phyloP scores from a whole-genome alignment of 2,329 filamentous ascomycete species.

The Trichoderma atroviride region DNA sequence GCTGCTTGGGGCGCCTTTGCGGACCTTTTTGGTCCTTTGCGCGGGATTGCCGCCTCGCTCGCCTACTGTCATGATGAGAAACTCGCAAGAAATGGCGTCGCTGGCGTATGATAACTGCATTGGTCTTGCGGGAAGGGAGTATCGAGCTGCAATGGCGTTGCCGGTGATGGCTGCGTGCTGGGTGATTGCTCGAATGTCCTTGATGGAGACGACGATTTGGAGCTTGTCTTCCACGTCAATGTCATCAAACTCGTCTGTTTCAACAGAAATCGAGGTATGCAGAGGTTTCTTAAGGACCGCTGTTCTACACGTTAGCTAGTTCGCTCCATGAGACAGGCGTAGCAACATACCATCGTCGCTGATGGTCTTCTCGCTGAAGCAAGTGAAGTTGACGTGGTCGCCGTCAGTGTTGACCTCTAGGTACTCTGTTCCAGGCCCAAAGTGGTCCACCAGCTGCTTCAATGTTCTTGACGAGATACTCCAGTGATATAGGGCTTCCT shows the following conservation, averaged over 20 bases:
- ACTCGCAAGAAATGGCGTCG: constrained; percentile 72
- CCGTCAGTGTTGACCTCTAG: constrained; percentile 76
- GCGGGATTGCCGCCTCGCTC: constrained; percentile 57
- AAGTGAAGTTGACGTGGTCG: constrained; percentile 75
- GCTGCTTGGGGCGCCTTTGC: constrained; percentile 43
- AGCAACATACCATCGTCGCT: constrained; percentile 54
- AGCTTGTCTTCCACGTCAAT: constrained; percentile 74
- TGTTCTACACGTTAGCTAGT: constrained; percentile 42
- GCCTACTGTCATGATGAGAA: constrained; percentile 80
- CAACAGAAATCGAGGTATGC: constrained; percentile 76
- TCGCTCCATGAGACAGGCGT: constrained; percentile 5
- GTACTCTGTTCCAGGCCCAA: constrained; percentile 78
- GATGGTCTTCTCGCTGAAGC: constrained; percentile 77
- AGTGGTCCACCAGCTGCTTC: constrained; percentile 77
- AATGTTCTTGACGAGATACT: constrained; percentile 70
- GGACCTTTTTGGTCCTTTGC: constrained; percentile 52
- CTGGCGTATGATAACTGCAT: constrained; percentile 72
- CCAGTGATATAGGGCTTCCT: constrained; percentile 70
- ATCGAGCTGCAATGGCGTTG: constrained; percentile 67
- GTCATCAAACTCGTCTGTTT: constrained; percentile 74
- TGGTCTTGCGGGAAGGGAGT: constrained; percentile 71
- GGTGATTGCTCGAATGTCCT: constrained; percentile 79
- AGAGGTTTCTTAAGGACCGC: constrained; percentile 79
- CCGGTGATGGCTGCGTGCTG: constrained; percentile 72
- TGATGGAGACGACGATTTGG: constrained; percentile 79